Percentiles rank a stretch among this genome's conserved stretches.
Conservation (phyloP, 257 asterid species). For the Apocynum venetum region DNA sequence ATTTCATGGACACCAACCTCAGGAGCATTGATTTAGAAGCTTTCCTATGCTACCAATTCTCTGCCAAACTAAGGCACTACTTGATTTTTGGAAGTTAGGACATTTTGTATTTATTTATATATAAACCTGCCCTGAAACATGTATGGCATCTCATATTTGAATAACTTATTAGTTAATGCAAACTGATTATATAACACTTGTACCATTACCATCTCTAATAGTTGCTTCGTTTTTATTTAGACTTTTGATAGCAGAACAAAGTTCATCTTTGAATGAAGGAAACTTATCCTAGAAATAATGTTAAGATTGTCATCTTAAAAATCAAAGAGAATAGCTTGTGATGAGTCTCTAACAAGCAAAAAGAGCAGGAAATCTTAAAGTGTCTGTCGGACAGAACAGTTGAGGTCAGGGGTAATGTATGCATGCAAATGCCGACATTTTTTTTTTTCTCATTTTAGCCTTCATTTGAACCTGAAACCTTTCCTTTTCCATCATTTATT, state of each 20-base stretch:
- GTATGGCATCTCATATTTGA: neutral
- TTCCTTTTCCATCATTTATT: neutral
- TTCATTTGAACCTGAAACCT: neutral
- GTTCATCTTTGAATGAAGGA: neutral
- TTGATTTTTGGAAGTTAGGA: neutral
- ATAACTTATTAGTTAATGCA: neutral
- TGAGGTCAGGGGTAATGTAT: neutral
- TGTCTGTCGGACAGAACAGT: too few species aligned
- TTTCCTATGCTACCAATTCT: neutral
- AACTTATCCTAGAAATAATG: neutral
- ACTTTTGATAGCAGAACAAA: neutral
- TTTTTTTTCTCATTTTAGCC: neutral
- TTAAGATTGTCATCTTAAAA: neutral
- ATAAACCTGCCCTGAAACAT: neutral
- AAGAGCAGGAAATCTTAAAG: neutral
- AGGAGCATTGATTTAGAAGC: neutral
- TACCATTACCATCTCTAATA: neutral
- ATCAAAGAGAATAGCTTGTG: neutral
- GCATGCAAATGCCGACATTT: neutral
- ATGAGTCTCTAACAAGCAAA: neutral
- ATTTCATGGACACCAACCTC: neutral
- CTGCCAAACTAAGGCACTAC: neutral
- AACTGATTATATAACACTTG: neutral
- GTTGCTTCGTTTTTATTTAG: neutral
- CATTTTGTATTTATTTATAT: neutral